Base-by-base conservation (phyloP, 306 rosid genomes). In the Rosa rugosa region DNA sequence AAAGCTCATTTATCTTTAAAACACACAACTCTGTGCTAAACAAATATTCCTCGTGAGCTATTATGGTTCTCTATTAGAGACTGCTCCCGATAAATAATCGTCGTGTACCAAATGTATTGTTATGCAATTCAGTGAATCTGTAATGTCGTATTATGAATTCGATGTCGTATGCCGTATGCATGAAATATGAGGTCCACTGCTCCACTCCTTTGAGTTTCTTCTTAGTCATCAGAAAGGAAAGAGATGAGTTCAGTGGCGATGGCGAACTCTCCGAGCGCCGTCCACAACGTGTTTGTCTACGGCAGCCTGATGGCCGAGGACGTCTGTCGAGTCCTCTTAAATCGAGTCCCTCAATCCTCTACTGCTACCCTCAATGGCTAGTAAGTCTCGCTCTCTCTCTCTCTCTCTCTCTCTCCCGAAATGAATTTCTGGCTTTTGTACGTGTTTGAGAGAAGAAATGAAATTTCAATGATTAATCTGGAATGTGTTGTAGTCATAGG, bases 281-380 rank as follows among this genome's bases (percentile, higher is more conserved):
- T 81, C 45, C 90, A 96, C 80, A 82, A 80, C 86, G 98, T 95
- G 20, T 95, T 95, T 86, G 98, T 93, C 14, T 95, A 95, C 74
- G 96, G 98, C 16, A 90, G 93, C 82, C 94, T 95, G 66, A 71
- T 89, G 49, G 91, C 97, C 11, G 97, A 93, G 54, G 99, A 93
- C 42, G 91, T 95, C 72, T 93, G 93, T 16, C 83, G 82, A 1
- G 78, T 76, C 16, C 96, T 95, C 76, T 59, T 93, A 59, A 86
- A 89, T 1, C 98, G 99, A 27, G 47, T 89, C 46, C 98, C 99
- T 84, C 68, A 70, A 6, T 75, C 97, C 2, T 65, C 90, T 38
- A 16, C 84, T 54, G 97, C 98, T 50, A 75, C 77, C 66, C 97
- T 95, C 66, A 34, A 71, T 10, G 83, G 71, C 90, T 85, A 75